Percentiles rank a stretch among this genome's conserved stretches.
Evolutionary conservation across 192 early-diverging fungal genomes (phyloP).

Genomic region (Backusella psychrophila): DNA sequence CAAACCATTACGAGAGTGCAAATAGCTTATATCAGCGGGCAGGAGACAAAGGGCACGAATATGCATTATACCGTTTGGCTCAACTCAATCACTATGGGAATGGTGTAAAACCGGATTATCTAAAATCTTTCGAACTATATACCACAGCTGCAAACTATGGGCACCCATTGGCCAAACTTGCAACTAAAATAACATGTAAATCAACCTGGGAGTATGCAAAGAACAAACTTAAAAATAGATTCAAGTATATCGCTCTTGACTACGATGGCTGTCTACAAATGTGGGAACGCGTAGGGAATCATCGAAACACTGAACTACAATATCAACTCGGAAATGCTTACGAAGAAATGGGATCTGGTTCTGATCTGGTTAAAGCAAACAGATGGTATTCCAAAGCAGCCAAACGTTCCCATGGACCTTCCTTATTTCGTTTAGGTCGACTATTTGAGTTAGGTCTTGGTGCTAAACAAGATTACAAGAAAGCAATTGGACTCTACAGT

Average conservation of each 20-base stretch:
- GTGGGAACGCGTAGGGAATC: neutral
- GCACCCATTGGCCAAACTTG: neutral
- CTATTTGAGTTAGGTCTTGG: no score
- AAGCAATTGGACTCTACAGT: neutral
- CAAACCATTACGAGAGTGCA: no score
- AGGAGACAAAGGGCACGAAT: no score
- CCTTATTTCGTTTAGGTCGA: no score
- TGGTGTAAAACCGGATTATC: no score
- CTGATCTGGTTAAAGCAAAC: no score
- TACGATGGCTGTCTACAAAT: neutral
- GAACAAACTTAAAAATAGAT: no score
- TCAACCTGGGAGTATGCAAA: neutral
- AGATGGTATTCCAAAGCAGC: no score
- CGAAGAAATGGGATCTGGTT: neutral
- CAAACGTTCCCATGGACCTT: no score
- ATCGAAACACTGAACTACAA: neutral
- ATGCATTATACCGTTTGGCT: no score
- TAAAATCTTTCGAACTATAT: neutral
- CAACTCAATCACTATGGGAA: no score
- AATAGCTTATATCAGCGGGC: no score
- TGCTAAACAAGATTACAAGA: neutral
- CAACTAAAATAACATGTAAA: neutral
- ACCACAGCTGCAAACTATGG: neutral
- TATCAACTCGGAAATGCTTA: neutral
- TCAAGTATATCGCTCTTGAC: neutral